phyloP scores from a whole-genome alignment of 495 filamentous ascomycete genomes.

The Daldinia vernicosa region DNA sequence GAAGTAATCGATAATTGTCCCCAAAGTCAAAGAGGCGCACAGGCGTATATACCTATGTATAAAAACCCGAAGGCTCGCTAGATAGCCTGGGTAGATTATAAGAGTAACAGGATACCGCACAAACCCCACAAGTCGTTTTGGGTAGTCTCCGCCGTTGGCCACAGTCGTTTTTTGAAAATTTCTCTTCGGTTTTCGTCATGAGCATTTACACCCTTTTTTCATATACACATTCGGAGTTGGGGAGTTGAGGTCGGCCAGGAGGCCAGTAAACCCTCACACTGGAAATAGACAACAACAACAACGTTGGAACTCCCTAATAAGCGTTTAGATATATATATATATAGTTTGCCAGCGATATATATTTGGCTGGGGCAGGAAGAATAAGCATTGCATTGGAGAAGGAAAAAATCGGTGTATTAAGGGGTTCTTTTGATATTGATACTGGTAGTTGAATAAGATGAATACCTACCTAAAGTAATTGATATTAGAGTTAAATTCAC shows the following conservation, averaged over 20 bases:
- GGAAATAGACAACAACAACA: constrained; percentile 10
- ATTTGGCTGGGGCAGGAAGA: not conserved
- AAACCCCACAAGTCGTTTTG: not conserved
- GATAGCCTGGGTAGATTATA: constrained; percentile 7
- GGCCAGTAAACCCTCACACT: constrained; percentile 3
- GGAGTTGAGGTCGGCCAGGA: constrained; percentile 9
- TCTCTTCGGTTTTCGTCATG: constrained; percentile 13
- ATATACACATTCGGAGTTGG: constrained; percentile 19
- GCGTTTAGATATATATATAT: constrained; percentile 6
- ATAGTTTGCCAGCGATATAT: not conserved
- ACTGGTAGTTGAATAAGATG: constrained; percentile 1
- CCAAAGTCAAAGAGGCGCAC: constrained; percentile 7
- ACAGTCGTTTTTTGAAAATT: constrained; percentile 20
- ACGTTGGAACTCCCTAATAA: constrained; percentile 4
- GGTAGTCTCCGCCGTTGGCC: constrained; percentile 9
- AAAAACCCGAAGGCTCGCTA: not conserved
- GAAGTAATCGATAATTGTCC: constrained; percentile 21
- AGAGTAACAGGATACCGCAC: constrained; percentile 16
- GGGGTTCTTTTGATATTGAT: not conserved
- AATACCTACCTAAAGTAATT: not conserved
- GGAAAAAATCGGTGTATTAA: not conserved
- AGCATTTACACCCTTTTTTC: constrained; percentile 16
- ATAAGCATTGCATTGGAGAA: constrained; percentile 1
- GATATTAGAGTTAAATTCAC: not conserved
- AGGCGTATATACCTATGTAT: constrained; percentile 6